Evolutionary conservation across 176 grass and related monocot species (phyloP).

Genomic region (Phoenix dactylifera): DNA sequence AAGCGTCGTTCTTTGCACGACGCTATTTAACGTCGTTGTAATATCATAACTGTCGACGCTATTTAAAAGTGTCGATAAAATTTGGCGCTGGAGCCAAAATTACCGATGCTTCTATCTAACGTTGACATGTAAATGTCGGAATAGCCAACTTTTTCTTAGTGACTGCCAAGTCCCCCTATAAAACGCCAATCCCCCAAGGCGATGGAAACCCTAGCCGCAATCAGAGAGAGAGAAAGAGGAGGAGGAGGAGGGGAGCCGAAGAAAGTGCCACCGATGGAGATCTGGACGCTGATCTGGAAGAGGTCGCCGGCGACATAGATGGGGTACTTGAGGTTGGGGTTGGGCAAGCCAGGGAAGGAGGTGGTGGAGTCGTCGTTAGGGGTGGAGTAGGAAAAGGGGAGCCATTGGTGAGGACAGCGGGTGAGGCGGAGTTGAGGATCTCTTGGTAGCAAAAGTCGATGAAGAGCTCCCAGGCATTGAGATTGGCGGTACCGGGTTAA

Average conservation of each 20-base stretch:
- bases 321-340: slow-evolving; percentile 35
- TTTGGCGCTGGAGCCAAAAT: no score
- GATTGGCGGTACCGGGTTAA: slow-evolving; percentile 53
- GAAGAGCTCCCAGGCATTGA: slow-evolving; percentile 57
- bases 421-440: slow-evolving; percentile 54
- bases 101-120: no score
- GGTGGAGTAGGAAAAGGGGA: slow-evolving; percentile 69
- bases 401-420: slow-evolving; percentile 55
- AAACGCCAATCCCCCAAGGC: no score
- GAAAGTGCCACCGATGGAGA: slow-evolving; percentile 54
- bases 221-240: slow-evolving; percentile 27
- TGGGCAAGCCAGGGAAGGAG: slow-evolving; percentile 66
- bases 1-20: no score
- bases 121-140: no score
- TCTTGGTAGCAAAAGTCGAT: slow-evolving; percentile 46
- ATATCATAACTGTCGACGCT: no score
- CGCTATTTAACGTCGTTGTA: no score
- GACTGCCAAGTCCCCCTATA: no score
- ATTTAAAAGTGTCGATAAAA: no score
- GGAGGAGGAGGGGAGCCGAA: slow-evolving; percentile 29
- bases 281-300: slow-evolving; percentile 47
- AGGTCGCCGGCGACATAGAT: slow-evolving; percentile 6
- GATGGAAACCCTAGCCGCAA: no score
- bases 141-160: no score
- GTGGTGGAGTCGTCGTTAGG: slow-evolving; percentile 22